Base-by-base conservation (phyloP, 495 filamentous ascomycete species). In the Evernia prunastri region DNA sequence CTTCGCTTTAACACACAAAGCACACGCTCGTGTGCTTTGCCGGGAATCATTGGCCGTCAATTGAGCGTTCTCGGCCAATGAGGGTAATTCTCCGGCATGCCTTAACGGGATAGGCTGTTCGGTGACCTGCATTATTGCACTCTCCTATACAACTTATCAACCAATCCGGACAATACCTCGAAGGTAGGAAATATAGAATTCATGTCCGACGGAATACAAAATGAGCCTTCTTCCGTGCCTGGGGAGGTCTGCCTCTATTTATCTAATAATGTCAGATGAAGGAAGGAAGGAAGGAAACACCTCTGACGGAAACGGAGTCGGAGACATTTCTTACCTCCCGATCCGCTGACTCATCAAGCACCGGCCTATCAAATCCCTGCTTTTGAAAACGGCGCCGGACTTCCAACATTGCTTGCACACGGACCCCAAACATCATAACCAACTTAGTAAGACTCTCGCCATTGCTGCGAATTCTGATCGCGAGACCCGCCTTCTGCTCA, bases 11-110 rank as follows among this genome's bases (percentile, higher is more conserved):
- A 53, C 49, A 18, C 49, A 53, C 49, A 53, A 17, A 1, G 51
- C 51, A 54, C 51, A 54, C 33, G 51, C 51, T 33, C 51, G 51
- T 10, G 15, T 54, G 51, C 29, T 54, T 29, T 54, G 51, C 7
- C 51, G 33, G 29, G 29, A 31, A 53, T 25, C 6, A 29, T 5
- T 33, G 4, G 27, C 2, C 17, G 12, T 35, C 15, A 6, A 17
- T 5, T 33, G 51, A 33, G 51, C 27, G 33, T 33, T 18, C 15
- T 54, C 51, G 5, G 51, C 4, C 51, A 33, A 20, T 17, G 20
- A 7, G 33, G 17, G 1, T 5, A 17, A 33, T 31, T 31, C 51
- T 54, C 27, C 29, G n/a, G 7, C 51, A 54, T 33, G 8, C 15
- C 4, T 7, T 2, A 33, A 33, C 10, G 29, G 51, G 11, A 7